Conservation (phyloP, 2,329 filamentous ascomycete genomes). For the Nigrograna mackinnonii region DNA sequence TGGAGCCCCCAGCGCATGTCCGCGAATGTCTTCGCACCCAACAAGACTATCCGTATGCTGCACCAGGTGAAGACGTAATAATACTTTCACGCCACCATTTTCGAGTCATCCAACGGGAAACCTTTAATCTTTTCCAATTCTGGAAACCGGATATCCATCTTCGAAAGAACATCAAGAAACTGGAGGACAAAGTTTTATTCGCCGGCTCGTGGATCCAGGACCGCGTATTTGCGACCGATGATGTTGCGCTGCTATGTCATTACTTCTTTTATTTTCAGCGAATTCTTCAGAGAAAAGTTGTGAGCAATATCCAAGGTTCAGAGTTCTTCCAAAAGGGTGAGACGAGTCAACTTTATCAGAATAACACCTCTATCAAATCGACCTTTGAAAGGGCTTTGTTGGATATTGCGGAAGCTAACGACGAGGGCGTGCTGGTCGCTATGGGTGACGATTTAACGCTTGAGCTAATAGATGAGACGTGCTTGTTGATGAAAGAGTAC, state of each 20-base stretch:
- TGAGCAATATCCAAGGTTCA: conserved; percentile 2
- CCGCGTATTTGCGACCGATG: conserved; percentile 7
- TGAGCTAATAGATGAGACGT: conserved; percentile 15
- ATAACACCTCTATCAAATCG: conserved; percentile 12
- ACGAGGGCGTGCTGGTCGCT: conserved; percentile 12
- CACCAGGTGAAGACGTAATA: conserved; percentile 9
- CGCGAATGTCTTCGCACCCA: background rate
- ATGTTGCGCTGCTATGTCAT: conserved; percentile 13
- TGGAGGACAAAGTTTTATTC: conserved; percentile 14
- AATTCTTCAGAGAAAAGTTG: conserved; percentile 16
- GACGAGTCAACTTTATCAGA: conserved; percentile 10
- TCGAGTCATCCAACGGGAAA: conserved; percentile 10
- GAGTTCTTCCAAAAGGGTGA: conserved; percentile 15
- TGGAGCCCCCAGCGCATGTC: conserved; percentile 5
- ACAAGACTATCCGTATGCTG: conserved; percentile 1
- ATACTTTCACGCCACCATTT: conserved; percentile 13
- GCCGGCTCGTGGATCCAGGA: conserved; percentile 11
- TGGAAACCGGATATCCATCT: conserved; percentile 12
- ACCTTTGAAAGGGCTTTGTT: conserved; percentile 12
- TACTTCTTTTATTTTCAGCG: conserved; percentile 21
- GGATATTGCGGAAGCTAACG: conserved; percentile 8
- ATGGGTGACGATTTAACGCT: conserved; percentile 12
- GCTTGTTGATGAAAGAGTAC: conserved; percentile 16
- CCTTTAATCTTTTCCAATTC: conserved; percentile 11
- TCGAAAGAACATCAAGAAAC: conserved; percentile 11